Conservation (phyloP, 441 rosid species). For the Hypseocharis bilobata region DNA sequence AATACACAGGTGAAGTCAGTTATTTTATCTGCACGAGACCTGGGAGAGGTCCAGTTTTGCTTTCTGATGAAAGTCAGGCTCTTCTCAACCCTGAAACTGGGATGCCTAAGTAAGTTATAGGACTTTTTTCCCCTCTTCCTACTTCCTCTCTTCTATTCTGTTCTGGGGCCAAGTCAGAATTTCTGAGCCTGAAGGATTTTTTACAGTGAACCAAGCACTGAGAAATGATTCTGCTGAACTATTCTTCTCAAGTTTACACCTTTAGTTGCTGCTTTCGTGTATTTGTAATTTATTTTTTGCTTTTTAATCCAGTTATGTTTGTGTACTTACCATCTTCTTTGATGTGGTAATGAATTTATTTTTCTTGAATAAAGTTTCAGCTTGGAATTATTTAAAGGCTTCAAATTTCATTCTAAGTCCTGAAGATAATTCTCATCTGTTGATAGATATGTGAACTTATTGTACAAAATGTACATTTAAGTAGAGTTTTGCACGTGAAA, state of each 20-base stretch:
- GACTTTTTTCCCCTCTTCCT: neutral
- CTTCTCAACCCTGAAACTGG: conserved; percentile 63
- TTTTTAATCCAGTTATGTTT: neutral
- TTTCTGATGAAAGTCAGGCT: conserved; percentile 48
- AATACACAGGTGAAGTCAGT: conserved; percentile 58
- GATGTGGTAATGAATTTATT: conserved; percentile 13
- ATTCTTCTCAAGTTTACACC: conserved; percentile 3
- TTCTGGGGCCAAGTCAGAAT: neutral
- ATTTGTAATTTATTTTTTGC: conserved; percentile 3
- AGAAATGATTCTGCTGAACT: conserved; percentile 5
- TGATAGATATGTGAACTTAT: no score
- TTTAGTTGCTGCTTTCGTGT: conserved; percentile 16
- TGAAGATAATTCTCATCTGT: no score
- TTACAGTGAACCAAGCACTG: neutral
- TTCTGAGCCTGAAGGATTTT: conserved; percentile 4
- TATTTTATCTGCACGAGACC: conserved; percentile 84
- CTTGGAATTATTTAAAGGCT: no score
- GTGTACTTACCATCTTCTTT: conserved; percentile 6
- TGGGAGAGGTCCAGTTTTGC: conserved; percentile 69
- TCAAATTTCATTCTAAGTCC: no score
- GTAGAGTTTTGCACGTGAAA: no score
- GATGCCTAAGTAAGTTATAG: conserved; percentile 43
- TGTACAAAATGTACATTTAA: no score
- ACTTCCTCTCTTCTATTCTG: neutral
- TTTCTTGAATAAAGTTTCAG: no score